Percentiles rank a stretch among this genome's conserved stretches.
Conservation (phyloP, 495 filamentous ascomycete species). For the Penicillium fimorum region DNA sequence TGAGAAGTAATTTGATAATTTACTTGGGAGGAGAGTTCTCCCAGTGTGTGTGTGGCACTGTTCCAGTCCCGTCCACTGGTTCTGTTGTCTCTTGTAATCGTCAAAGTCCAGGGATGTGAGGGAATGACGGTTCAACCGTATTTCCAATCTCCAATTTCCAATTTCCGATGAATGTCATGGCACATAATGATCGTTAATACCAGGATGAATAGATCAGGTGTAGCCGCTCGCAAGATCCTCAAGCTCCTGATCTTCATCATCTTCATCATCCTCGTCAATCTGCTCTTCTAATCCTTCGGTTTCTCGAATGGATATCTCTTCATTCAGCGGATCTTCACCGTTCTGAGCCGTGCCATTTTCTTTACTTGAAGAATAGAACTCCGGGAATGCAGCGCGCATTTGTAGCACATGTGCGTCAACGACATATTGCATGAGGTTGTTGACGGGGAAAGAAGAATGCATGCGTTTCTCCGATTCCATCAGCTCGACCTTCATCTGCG, state of each 20-base stretch:
- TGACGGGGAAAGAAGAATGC: slow-evolving; percentile 39
- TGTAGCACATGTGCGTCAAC: slow-evolving; percentile 26
- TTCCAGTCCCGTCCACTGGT: background rate
- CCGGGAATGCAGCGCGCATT: slow-evolving; percentile 29
- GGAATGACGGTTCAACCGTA: background rate
- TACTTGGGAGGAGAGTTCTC: background rate
- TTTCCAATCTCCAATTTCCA: background rate
- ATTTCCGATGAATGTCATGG: background rate
- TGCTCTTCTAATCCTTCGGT: background rate
- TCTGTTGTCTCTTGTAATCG: no score
- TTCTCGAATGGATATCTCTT: background rate
- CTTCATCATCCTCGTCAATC: background rate
- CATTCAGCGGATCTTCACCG: background rate
- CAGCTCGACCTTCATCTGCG: slow-evolving; percentile 58
- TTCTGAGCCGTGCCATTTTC: slow-evolving; percentile 6
- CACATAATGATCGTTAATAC: background rate
- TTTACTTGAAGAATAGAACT: slow-evolving; percentile 17
- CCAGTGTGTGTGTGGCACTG: background rate
- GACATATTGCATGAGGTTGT: slow-evolving; percentile 38
- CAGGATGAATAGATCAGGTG: background rate
- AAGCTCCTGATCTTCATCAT: slow-evolving; percentile 10
- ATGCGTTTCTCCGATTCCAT: slow-evolving; percentile 49
- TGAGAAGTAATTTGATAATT: background rate
- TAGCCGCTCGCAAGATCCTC: slow-evolving; percentile 6
- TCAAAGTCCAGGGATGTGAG: background rate